Evolutionary conservation across 192 early-diverging fungal species (phyloP).

Genomic region (Mortierella antarctica): DNA sequence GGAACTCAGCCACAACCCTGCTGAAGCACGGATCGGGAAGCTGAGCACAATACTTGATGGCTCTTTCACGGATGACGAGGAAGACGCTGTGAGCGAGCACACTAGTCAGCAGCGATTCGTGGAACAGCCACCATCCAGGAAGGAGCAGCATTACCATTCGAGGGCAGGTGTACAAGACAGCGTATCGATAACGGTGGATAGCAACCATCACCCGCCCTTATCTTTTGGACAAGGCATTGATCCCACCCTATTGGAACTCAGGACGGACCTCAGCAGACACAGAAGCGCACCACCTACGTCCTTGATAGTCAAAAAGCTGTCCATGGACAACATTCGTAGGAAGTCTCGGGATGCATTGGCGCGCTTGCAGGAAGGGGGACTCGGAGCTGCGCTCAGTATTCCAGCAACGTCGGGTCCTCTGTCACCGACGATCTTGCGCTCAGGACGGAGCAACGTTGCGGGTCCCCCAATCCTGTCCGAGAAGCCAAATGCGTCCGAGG

Average conservation of each 20-base stretch:
- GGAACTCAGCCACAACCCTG: neutral
- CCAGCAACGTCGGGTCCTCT: conserved; percentile 8
- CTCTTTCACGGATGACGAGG: conserved; percentile 3
- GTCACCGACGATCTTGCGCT: conserved; percentile 17
- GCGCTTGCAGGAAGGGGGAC: conserved; percentile 4
- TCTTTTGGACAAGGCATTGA: no score
- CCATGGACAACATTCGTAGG: conserved; percentile 31
- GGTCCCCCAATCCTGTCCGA: no score
- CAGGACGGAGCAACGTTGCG: neutral
- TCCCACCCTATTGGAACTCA: no score
- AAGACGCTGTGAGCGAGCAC: neutral
- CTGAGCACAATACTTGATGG: conserved; percentile 2
- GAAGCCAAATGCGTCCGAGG: no score
- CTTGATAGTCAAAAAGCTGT: conserved; percentile 1
- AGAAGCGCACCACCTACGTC: no score
- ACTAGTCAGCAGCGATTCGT: neutral
- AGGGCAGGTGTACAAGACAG: no score
- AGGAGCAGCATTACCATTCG: no score
- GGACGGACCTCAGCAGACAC: no score
- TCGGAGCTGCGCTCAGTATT: neutral
- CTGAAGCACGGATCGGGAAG: neutral
- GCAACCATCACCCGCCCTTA: no score
- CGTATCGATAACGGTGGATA: no score
- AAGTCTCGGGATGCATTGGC: conserved; percentile 17
- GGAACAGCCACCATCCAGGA: no score